Conservation (phyloP, 345 rosid species). For the Lepidium aucheri region DNA sequence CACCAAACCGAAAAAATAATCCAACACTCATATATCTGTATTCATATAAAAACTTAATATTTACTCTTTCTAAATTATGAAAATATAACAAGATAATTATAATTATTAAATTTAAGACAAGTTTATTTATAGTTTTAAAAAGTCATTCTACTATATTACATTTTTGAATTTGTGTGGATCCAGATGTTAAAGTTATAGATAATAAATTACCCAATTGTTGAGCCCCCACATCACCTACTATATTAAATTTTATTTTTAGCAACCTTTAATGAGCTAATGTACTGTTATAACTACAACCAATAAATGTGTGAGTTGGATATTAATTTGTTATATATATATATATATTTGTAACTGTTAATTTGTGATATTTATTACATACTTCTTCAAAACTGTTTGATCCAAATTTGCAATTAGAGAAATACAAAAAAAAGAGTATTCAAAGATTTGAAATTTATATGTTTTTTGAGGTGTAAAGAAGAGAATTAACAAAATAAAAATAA, state of each 20-base stretch:
- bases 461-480: conserved; percentile 3
- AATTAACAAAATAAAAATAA: background rate
- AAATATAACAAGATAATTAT: background rate
- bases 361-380: conserved; percentile 16
- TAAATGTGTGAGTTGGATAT: conserved; percentile 27
- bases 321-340: no score
- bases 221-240: conserved; percentile 28
- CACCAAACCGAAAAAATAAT: no score
- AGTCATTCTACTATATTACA: background rate
- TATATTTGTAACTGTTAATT: no score
- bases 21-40: no score
- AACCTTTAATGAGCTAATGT: conserved; percentile 3
- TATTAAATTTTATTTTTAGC: background rate
- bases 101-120: background rate
- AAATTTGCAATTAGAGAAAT: no score
- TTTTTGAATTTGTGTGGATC: background rate
- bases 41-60: background rate
- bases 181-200: background rate
- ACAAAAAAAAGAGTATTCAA: background rate
- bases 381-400: no score
- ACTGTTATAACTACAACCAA: conserved; percentile 12
- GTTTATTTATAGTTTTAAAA: background rate
- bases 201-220: conserved; percentile 5
- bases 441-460: background rate
- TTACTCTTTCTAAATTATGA: background rate